Evolutionary conservation across 1,139 yeast genomes (phyloP), one percentile per base, ranked within the genome.

Genomic region (Geotrichum citri-aurantii): DNA sequence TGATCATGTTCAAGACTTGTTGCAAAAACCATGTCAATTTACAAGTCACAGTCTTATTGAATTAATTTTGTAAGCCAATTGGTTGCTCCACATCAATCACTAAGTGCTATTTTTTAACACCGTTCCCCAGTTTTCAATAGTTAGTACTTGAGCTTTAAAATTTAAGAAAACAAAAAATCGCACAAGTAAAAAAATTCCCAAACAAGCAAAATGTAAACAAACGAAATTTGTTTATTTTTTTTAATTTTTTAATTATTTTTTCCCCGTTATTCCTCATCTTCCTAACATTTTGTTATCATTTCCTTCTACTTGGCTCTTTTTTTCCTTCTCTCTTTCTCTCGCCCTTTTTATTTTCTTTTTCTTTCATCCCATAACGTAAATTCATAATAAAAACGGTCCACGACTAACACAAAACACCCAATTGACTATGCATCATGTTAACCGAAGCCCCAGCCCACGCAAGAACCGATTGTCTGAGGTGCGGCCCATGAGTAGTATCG

Each of bases 181-280:
- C n/a, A n/a, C n/a, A n/a, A n/a, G n/a, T 2, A n/a, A 37, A n/a
- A 37, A 17, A 11, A 5, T 46, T 21, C 48, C 52, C 12, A 49
- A 49, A 24, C 11, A 10, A 24, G 52, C 19, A 49, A 31, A 29
- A 31, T 29, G 52, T 49, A 27, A 49, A 49, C 52, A 49, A 31
- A 11, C 44, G 14, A 40, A 31, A 27, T 17, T 49, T 21, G n/a
- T 46, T 23, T 19, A 12, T 14, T 21, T 17, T 17, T n/a, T 37
- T 37, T n/a, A 17, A 17, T 5, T 17, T 19, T 37, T 37, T 37
- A 11, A 12, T 12, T 26, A 26, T 26, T 26, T 7, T 26, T 5
- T 26, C 7, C 29, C 29, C 29, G 7, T 26, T 26, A 26, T 5
- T 26, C 7, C n/a, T n/a, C n/a, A n/a, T n/a, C n/a, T n/a, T n/a